Percentiles rank a stretch among this genome's conserved stretches.
These are phyloP conservation scores for Macrolepiota dolichaula DNA, from an alignment of 768 basidiomycete genomes.

Conservation along the genomic window DNA sequence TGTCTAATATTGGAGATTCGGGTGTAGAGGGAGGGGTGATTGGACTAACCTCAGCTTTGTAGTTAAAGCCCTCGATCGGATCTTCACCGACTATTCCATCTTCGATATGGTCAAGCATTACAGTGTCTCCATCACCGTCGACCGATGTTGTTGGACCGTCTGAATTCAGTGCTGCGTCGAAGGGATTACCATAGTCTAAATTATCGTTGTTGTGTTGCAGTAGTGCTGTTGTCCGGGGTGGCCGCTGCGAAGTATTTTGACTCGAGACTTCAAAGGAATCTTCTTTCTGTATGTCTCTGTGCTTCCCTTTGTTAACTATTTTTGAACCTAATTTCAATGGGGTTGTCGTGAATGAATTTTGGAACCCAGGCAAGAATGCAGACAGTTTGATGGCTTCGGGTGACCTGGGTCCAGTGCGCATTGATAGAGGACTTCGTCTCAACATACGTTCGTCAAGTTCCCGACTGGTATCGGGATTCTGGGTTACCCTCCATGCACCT, in stretches of 20 bases:
- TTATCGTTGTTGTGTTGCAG: not conserved
- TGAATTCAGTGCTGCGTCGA: not conserved
- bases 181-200: not conserved
- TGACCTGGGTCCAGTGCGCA: constrained; percentile 21
- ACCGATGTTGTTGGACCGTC: not conserved
- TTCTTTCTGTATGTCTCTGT: constrained; percentile 13
- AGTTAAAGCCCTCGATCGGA: constrained; percentile 40
- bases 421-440: constrained; percentile 12
- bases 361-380: constrained; percentile 46
- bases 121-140: constrained; percentile 30
- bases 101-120: constrained; percentile 29
- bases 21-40: not conserved
- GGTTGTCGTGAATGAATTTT: constrained; percentile 47
- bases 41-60: constrained; percentile 51
- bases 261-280: constrained; percentile 11
- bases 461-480: not conserved
- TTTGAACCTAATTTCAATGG: constrained; percentile 30
- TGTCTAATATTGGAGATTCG: constrained; percentile 21
- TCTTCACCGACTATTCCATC: constrained; percentile 30
- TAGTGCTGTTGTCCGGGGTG: not conserved
- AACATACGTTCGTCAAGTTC: constrained; percentile 16
- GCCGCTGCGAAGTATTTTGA: not conserved
- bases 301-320: constrained; percentile 21
- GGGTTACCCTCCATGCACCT: constrained; percentile 27
- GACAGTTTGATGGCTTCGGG: constrained; percentile 31